phyloP scores from a whole-genome alignment of 2,329 filamentous ascomycete species.

The Sporothrix protearum region DNA sequence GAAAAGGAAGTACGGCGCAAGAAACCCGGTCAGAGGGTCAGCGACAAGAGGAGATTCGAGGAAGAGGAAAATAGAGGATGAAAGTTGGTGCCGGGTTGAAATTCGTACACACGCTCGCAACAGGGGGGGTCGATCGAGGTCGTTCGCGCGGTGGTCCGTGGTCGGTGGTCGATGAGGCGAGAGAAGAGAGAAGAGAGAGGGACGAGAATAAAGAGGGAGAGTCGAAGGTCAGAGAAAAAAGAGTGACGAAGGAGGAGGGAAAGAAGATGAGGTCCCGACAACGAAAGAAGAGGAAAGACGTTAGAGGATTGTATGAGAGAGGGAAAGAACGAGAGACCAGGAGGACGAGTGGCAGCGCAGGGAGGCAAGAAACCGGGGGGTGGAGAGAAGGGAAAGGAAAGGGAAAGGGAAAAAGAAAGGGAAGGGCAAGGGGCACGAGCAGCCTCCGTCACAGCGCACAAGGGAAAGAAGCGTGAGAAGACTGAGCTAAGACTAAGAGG shows the following conservation, averaged over 20 bases:
- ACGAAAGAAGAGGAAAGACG: constrained; percentile 7
- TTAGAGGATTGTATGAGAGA: constrained; percentile 12
- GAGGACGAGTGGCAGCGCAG: constrained; percentile 14
- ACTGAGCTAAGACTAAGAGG: neutral
- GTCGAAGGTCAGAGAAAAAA: neutral
- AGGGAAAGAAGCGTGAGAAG: constrained; percentile 6
- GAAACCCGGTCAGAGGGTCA: neutral
- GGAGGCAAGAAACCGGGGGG: constrained; percentile 16
- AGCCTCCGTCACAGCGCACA: constrained; percentile 13
- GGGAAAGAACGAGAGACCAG: constrained; percentile 4
- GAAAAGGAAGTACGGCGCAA: constrained; percentile 5
- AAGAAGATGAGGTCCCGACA: constrained; percentile 7
- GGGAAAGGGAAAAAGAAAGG: neutral
- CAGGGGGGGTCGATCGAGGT: neutral
- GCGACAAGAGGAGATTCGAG: neutral
- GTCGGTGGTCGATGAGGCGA: neutral
- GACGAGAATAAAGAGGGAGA: neutral
- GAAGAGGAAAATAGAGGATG: constrained; percentile 4
- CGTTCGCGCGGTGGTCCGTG: neutral
- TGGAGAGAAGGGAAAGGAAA: constrained; percentile 1
- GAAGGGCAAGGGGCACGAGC: neutral
- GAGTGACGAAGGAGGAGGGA: neutral
- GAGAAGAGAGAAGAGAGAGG: neutral
- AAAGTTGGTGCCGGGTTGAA: neutral
- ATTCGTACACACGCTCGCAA: neutral